A percentile compares a stretch with the other conserved stretches of the same genome.
These are phyloP conservation scores for Sphaerostilbella broomeana DNA, from an alignment of 2,329 filamentous ascomycete species.

Conservation along the genomic window DNA sequence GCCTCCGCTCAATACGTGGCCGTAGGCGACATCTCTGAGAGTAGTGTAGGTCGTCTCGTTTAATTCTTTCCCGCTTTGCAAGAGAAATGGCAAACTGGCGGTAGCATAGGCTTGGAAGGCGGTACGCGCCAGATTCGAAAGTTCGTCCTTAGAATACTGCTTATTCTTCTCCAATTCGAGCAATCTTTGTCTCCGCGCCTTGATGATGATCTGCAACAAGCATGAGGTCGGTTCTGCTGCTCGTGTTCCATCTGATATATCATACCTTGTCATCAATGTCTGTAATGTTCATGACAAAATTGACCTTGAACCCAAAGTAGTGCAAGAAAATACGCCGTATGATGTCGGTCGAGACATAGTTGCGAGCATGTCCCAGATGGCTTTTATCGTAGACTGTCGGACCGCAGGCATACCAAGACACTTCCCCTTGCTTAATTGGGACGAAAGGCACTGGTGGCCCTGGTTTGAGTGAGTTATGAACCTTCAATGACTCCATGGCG, in stretches of 20 bases:
- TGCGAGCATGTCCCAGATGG: slow-evolving; percentile 76
- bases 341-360: slow-evolving; percentile 88
- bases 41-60: slow-evolving; percentile 44
- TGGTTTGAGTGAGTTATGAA: slow-evolving; percentile 74
- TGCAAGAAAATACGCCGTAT: slow-evolving; percentile 74
- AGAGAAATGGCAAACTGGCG: slow-evolving; percentile 47
- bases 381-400: slow-evolving; percentile 80
- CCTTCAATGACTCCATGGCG: slow-evolving; percentile 54
- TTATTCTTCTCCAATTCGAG: slow-evolving; percentile 76
- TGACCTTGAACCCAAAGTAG: slow-evolving; percentile 76
- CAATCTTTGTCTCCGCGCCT: slow-evolving; percentile 69
- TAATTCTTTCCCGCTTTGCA: slow-evolving; percentile 36
- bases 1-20: slow-evolving; percentile 47
- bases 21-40: slow-evolving; percentile 47
- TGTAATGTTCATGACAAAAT: slow-evolving; percentile 91
- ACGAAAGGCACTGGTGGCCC: slow-evolving; percentile 67
- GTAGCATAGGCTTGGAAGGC: slow-evolving; percentile 52
- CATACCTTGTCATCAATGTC: slow-evolving; percentile 69
- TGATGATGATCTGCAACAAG: slow-evolving; percentile 46
- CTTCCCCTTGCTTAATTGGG: slow-evolving; percentile 62
- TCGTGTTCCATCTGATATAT: no score
- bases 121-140: slow-evolving; percentile 40
- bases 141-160: slow-evolving; percentile 40
- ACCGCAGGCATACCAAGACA: slow-evolving; percentile 85
- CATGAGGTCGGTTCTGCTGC: no score